phyloP scores from a whole-genome alignment of 2,329 filamentous ascomycete species.

The Pyrenophora tritici-repentis region DNA sequence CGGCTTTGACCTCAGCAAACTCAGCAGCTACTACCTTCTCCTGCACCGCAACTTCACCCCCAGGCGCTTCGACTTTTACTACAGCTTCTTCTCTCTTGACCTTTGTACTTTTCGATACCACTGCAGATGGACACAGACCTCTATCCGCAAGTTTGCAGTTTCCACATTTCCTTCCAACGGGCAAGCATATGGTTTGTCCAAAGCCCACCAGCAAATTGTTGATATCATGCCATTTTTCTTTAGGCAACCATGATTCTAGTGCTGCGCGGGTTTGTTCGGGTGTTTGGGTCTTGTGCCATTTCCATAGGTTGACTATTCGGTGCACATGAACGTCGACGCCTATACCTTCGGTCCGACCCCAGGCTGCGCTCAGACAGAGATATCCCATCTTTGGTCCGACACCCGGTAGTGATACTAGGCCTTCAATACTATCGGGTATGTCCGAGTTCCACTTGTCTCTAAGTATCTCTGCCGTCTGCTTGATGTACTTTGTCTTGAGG shows the following conservation, averaged over 20 bases:
- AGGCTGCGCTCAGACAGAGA: constrained; percentile 78
- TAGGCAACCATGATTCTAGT: constrained; percentile 81
- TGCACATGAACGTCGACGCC: constrained; percentile 96
- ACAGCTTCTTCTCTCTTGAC: constrained; percentile 51
- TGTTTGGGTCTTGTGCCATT: constrained; percentile 80
- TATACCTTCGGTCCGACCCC: constrained; percentile 75
- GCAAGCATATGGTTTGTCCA: constrained; percentile 84
- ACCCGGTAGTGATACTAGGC: constrained; percentile 76
- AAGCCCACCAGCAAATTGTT: constrained; percentile 87
- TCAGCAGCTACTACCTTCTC: constrained; percentile 21
- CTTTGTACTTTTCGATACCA: constrained; percentile 57
- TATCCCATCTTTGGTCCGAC: constrained; percentile 97
- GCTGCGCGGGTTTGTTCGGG: constrained; percentile 81
- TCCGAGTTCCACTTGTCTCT: constrained; percentile 72
- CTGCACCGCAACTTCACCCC: constrained; percentile 37
- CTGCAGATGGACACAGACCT: constrained; percentile 70
- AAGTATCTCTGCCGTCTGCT: constrained; percentile 73
- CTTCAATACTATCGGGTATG: constrained; percentile 78
- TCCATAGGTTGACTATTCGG: constrained; percentile 92
- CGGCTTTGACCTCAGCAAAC: constrained; percentile 32
- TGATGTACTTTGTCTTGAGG: constrained; percentile 86
- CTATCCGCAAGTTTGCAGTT: constrained; percentile 79
- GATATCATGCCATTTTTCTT: constrained; percentile 87
- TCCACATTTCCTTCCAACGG: constrained; percentile 78
- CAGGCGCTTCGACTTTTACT: constrained; percentile 43